These are phyloP conservation scores for Papiliotrema fonsecae DNA, from an alignment of 1,284 basidiomycete genomes.

Conservation along the genomic window DNA sequence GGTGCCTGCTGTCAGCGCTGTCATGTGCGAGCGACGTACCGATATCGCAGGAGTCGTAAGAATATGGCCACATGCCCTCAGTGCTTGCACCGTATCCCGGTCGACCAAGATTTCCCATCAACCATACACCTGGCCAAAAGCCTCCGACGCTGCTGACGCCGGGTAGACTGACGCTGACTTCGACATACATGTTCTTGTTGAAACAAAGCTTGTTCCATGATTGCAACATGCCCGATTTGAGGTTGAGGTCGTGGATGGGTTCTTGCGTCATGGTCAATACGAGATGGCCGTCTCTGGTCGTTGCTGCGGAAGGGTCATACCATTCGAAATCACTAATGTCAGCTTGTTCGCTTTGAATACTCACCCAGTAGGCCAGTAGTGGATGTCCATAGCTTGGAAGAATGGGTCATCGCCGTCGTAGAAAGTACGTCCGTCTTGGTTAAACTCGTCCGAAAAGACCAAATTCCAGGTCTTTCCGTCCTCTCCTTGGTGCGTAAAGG, in stretches of 20 bases:
- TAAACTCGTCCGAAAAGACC: conserved; percentile 84
- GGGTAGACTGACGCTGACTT: conserved; percentile 41
- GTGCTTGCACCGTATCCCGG: conserved; percentile 59
- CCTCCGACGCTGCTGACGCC: conserved; percentile 43
- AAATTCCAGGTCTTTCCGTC: conserved; percentile 65
- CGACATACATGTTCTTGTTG: conserved; percentile 43
- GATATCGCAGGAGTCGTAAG: conserved; percentile 41
- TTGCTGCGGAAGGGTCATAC: conserved; percentile 73
- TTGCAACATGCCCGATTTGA: conserved; percentile 56
- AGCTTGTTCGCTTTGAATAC: conserved; percentile 1
- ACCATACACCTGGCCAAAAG: conserved; percentile 54
- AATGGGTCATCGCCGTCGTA: conserved; percentile 53
- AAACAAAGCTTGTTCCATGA: conserved; percentile 53
- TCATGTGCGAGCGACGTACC: conserved; percentile 46
- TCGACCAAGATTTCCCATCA: conserved; percentile 50
- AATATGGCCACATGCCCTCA: conserved; percentile 61
- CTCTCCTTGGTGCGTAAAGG: conserved; percentile 59
- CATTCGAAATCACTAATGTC: conserved; percentile 45
- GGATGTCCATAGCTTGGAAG: conserved; percentile 50
- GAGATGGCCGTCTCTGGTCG: conserved; percentile 73
- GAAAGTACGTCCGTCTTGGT: conserved; percentile 57
- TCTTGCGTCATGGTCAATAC: conserved; percentile 69
- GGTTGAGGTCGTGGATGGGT: conserved; percentile 67
- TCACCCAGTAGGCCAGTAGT: conserved; percentile 53
- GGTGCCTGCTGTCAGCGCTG: conserved; percentile 26